Evolutionary conservation across 192 early-diverging fungal genomes (phyloP).

Genomic region (Fimicolochytrium jonesii): DNA sequence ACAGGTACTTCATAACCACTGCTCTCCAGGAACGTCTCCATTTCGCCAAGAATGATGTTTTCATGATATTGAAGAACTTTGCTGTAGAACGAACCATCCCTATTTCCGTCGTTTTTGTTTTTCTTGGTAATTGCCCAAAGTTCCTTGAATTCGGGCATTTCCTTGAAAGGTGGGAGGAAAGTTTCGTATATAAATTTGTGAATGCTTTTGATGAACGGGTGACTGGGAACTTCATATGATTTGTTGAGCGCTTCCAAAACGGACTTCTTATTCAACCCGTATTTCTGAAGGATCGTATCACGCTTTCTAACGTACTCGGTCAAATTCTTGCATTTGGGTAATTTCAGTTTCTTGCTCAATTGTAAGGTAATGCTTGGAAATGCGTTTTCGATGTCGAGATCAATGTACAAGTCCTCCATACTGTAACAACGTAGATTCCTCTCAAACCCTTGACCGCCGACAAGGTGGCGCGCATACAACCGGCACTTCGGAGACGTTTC

Average conservation of each 20-base stretch:
- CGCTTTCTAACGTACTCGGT: not conserved
- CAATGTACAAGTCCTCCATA: not conserved
- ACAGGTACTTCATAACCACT: not conserved
- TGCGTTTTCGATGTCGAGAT: not conserved
- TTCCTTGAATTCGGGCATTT: not conserved
- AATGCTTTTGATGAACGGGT: not conserved
- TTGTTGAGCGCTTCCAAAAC: not conserved
- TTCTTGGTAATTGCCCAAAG: not conserved
- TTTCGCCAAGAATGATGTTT: not conserved
- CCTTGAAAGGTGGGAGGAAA: not conserved
- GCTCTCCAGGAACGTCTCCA: not conserved
- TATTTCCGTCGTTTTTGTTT: no score
- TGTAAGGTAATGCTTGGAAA: not conserved
- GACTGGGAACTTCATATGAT: not conserved
- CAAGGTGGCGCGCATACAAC: not conserved
- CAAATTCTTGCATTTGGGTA: not conserved
- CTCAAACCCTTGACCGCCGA: not conserved
- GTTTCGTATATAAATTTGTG: not conserved
- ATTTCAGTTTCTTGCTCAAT: not conserved
- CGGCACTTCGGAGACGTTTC: not conserved
- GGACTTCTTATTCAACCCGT: not conserved
- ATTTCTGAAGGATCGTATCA: not conserved
- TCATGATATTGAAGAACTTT: not conserved
- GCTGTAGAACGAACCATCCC: not conserved
- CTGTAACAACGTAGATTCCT: not conserved